These are phyloP conservation scores for Rhododendron henanense DNA, from an alignment of 148 eudicot species.

Conservation along the genomic window DNA sequence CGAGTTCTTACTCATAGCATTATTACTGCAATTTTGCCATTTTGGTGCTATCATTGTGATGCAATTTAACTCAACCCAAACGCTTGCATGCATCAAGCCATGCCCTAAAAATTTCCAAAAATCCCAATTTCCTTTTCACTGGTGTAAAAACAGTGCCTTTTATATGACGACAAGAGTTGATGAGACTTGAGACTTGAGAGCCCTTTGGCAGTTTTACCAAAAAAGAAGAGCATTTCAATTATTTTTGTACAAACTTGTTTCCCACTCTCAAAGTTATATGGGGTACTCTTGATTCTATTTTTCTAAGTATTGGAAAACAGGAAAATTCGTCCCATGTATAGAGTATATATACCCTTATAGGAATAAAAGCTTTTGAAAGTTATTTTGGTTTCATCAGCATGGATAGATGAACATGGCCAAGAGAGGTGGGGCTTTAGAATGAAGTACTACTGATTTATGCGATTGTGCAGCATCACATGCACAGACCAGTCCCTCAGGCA, in stretches of 20 bases:
- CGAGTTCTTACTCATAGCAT: no score
- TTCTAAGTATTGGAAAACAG: not conserved
- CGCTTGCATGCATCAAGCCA: not conserved
- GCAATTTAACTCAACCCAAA: not conserved
- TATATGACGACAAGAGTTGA: not conserved
- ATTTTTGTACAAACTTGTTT: not conserved
- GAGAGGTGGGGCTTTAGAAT: not conserved
- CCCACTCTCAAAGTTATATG: not conserved
- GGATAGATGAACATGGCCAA: not conserved
- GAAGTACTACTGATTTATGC: not conserved
- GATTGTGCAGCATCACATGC: not conserved
- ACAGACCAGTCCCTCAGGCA: no score
- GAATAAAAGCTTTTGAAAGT: not conserved
- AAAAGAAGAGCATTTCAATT: not conserved
- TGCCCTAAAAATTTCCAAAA: not conserved
- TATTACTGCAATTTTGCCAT: no score
- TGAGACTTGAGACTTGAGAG: slow-evolving; percentile 1
- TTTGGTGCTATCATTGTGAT: no score
- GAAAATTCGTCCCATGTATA: not conserved
- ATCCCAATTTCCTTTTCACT: not conserved
- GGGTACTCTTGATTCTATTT: not conserved
- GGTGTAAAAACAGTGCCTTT: not conserved
- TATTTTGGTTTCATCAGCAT: not conserved
- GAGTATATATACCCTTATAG: not conserved
- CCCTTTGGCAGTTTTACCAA: not conserved